Base-by-base conservation (phyloP, 2,329 filamentous ascomycete species). In the Aureobasidium lini region DNA sequence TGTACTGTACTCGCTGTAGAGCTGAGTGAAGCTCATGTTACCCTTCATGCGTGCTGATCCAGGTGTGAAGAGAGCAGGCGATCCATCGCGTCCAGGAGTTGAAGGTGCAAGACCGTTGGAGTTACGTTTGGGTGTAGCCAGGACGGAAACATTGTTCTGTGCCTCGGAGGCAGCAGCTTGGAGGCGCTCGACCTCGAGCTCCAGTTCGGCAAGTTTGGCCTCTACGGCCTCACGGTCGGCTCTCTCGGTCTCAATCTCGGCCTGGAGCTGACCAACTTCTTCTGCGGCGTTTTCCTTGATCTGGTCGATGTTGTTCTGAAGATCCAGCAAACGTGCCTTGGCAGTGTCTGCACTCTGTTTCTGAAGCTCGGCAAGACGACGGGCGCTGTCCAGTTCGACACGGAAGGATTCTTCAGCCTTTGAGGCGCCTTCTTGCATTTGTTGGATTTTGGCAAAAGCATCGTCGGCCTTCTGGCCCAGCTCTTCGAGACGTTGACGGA, bases 401-500 rank as follows among this genome's bases (percentile, higher is more conserved):
- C 87, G 85, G 78, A 94, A 95, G 62, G 87, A 87, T 70, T 96
- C 88, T 62, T 95, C 86, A n/a, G 86, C 85, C 57, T 89, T 84
- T 1, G 89, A 87, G 29, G 88, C 87, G 18, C 89, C 84, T 69
- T 95, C 91, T 68, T 94, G 87, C 36, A 96, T 81, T 70, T 91
- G 87, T 68, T 96, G 90, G 32, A 96, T 84, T 68, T 87, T 90
- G 44, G 83, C 78, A 46, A 96, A 82, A 6, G 88, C 85, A 61
- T 96, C 90, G 61, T 97, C 92, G 1, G 89, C 86, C 75, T 94
- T 96, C 68, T 87, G 83, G 68, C 93, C 89, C 47, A 95, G 81
- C 61, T 94, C 89, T 31, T 92, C 88, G 34, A 97, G 79, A 40
- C 91, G 86, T 64, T 87, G 84, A 65, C 91, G 88, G 36, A 96